phyloP scores from a whole-genome alignment of 75 land plant genomes.

The Pinus tabuliformis region DNA sequence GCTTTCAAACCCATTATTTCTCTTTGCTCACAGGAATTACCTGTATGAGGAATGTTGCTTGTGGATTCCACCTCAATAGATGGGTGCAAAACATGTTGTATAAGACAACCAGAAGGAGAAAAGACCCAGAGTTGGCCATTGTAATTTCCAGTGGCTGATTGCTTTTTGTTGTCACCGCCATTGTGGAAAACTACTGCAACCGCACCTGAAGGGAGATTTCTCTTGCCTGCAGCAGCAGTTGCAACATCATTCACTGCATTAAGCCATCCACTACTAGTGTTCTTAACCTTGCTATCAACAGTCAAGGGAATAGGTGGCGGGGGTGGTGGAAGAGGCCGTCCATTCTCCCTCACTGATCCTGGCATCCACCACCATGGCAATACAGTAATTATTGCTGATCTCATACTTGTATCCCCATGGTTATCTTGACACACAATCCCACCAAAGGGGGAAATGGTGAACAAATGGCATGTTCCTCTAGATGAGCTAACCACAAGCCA shows the following conservation, averaged over 20 bases:
- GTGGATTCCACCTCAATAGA: conserved; percentile 14
- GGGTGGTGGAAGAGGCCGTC: conserved; percentile 36
- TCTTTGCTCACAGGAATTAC: conserved; percentile 11
- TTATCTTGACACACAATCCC: conserved; percentile 62
- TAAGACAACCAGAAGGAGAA: conserved; percentile 79
- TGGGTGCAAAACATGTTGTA: conserved; percentile 67
- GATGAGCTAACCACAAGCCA: conserved; percentile 92
- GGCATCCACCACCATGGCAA: conserved; percentile 48
- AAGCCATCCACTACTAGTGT: conserved; percentile 75
- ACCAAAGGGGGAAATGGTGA: conserved; percentile 79
- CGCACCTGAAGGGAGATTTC: conserved; percentile 52
- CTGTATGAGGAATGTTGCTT: conserved; percentile 6
- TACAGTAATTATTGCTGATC: conserved; percentile 11
- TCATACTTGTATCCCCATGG: conserved; percentile 20
- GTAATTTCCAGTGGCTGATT: conserved; percentile 18
- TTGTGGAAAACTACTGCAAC: conserved; percentile 87
- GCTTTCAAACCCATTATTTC: conserved; percentile 36
- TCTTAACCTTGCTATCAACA: conserved; percentile 77
- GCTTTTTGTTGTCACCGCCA: conserved; percentile 31
- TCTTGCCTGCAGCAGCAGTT: conserved; percentile 69
- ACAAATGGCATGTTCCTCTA: conserved; percentile 88
- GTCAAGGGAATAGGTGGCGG: conserved; percentile 70
- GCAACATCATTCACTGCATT: conserved; percentile 74
- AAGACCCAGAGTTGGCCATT: conserved; percentile 78
- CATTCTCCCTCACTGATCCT: conserved; percentile 29